phyloP scores from a whole-genome alignment of 257 asterid species.

The Parsonsia alboflavescens region DNA sequence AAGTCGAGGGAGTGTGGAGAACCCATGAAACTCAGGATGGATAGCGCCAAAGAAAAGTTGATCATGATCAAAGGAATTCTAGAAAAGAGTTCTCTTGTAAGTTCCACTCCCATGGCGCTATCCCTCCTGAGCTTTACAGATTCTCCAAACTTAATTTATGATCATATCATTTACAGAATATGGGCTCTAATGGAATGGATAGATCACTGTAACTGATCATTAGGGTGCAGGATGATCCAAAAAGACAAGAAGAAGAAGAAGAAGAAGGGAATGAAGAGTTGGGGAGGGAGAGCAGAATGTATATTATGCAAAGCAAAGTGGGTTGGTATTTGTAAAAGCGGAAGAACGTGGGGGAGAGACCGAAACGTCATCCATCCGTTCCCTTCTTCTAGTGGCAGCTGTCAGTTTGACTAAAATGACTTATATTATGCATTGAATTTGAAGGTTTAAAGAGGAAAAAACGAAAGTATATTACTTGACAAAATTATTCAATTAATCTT shows the following conservation, averaged over 20 bases:
- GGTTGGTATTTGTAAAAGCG: conserved; percentile 31
- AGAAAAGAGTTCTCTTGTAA: too few relatives aligned
- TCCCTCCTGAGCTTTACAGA: conserved; percentile 77
- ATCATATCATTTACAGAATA: too few relatives aligned
- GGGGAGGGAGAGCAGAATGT: not conserved
- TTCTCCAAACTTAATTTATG: conserved; percentile 28
- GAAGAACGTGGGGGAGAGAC: conserved; percentile 17
- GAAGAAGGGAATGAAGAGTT: not conserved
- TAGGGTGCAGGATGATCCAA: too few relatives aligned
- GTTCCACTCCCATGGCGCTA: conserved; percentile 39
- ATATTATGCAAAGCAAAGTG: not conserved
- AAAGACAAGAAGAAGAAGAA: not conserved
- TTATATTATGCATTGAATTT: too few relatives aligned
- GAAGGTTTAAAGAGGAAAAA: too few relatives aligned
- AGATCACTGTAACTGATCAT: too few relatives aligned
- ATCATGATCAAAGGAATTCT: not conserved
- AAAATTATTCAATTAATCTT: too few relatives aligned
- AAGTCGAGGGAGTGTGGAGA: conserved; percentile 20
- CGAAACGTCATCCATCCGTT: conserved; percentile 12
- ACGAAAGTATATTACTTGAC: too few relatives aligned
- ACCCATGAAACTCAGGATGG: conserved; percentile 62
- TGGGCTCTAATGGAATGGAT: too few relatives aligned
- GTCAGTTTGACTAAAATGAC: too few relatives aligned
- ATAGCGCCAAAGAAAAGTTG: conserved; percentile 36
- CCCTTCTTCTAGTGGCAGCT: too few relatives aligned